phyloP scores from a whole-genome alignment of 2,329 filamentous ascomycete species.

The Apiospora aurea region DNA sequence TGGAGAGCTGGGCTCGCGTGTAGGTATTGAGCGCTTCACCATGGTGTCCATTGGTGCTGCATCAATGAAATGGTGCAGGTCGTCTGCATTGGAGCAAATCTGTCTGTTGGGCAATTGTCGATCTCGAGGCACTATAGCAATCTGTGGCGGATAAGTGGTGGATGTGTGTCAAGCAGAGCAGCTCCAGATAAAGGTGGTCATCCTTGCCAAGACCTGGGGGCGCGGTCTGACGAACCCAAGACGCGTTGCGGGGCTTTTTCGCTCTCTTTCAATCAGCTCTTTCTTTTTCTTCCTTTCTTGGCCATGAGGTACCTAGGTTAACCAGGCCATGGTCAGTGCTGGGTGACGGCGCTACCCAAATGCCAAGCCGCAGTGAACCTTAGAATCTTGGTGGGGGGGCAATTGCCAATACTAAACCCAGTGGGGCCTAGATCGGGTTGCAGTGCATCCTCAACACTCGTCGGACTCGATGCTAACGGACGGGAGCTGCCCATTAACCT shows the following conservation, averaged over 20 bases:
- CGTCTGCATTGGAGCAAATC: conserved; percentile 2
- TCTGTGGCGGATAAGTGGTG: not conserved
- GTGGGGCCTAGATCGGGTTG: conserved; percentile 4
- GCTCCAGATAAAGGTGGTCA: not conserved
- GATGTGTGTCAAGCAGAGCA: not conserved
- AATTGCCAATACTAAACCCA: conserved; percentile 6
- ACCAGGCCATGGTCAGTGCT: not conserved
- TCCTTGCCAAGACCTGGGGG: conserved; percentile 8
- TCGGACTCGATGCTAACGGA: conserved; percentile 7
- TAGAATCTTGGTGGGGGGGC: not conserved
- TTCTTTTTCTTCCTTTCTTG: too few species aligned
- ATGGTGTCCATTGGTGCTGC: conserved; percentile 15
- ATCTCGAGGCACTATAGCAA: not conserved
- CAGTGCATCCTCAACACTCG: not conserved
- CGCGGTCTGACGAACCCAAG: not conserved
- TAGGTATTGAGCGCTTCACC: not conserved
- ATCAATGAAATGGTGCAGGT: not conserved
- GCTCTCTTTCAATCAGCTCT: too few species aligned
- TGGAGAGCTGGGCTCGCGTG: conserved; percentile 5
- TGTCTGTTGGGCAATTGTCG: too few species aligned
- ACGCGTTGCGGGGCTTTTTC: conserved; percentile 13
- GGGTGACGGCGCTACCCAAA: not conserved
- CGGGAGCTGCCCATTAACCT: conserved; percentile 6
- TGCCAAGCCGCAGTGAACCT: not conserved
- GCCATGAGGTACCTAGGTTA: too few species aligned